Base-by-base conservation (phyloP, 345 rosid species). In the Gossypium rotundifolium region DNA sequence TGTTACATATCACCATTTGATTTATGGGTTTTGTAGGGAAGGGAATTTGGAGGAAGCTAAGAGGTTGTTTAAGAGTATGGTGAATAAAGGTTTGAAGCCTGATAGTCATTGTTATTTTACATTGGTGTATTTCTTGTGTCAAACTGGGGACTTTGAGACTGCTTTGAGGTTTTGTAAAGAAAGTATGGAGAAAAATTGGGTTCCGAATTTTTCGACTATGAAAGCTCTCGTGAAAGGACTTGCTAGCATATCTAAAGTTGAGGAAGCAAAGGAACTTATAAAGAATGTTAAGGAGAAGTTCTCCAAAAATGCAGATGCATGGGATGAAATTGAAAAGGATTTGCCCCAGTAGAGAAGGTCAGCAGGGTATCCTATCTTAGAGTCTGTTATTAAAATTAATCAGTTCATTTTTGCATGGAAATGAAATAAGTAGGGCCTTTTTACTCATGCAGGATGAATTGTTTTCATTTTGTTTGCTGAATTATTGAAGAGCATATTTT, bases 301-400 rank as follows among this genome's bases (percentile, higher is more conserved):
- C 78, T 9, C 84, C 0, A 86, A 77, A 78, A 88, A 81, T 9
- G 78, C 62, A 7, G 87, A 84, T 64, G 40, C 77, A 81, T 95
- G 99, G 99, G 82, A 87, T 71, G 99, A 91, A 77, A 77, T 95
- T 9, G 96, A 88, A 84, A 91, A 95, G 0, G 85, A 74, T 33
- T 84, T 95, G 81, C 84, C 93, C 1, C 87, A 79, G 51, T 87
- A 81, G 85, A 25, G 29, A 60, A 60, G 58, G 54, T 57, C 45
- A 11, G 42, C 3, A 40, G 9, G 74, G 18, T n/a, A 12, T 55
- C n/a, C 33, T 33, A 33, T 33, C 40, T 48, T 54, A 40, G 22
- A 42, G 2, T 10, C 23, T 38, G 20, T 57, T 42, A 14, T 8
- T 44, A 14, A 44, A 2, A 48, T 14, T 12, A 9, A 40, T 29